Evolutionary conservation across 257 asterid species (phyloP).

Genomic region (Ballota nigra): DNA sequence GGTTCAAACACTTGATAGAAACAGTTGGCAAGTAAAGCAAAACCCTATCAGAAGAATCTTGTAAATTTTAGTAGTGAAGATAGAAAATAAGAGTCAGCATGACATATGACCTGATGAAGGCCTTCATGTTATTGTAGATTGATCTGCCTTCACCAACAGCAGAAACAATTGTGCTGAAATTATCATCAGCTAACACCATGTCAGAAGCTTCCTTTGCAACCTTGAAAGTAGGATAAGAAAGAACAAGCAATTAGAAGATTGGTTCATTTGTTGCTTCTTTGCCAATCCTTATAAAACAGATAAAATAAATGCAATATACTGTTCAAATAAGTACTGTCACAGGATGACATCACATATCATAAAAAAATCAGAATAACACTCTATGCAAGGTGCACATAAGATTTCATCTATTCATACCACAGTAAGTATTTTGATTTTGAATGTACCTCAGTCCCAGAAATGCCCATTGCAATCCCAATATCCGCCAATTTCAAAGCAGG

Average conservation of each 20-base stretch:
- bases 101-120: conserved; percentile 78
- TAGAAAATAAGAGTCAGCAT: not conserved
- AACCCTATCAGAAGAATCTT: not conserved
- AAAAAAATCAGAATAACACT: not conserved
- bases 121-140: conserved; percentile 80
- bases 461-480: conserved; percentile 99
- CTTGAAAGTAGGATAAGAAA: conserved; percentile 31
- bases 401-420: not conserved
- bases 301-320: not conserved
- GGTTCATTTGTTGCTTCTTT: not conserved
- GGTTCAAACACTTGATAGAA: not conserved
- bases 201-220: conserved; percentile 99
- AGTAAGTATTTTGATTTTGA: not conserved
- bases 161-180: conserved; percentile 89
- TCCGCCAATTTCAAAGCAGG: conserved; percentile 96
- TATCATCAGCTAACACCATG: conserved; percentile 98
- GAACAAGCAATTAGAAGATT: not conserved
- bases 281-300: not conserved
- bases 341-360: not conserved
- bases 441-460: conserved; percentile 89
- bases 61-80: not conserved
- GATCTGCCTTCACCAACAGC: conserved; percentile 98
- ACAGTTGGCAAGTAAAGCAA: not conserved
- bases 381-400: not conserved
- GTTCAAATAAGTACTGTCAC: not conserved